Conservation (phyloP, 805 yeast genomes). For the Nematodospora valgi region DNA sequence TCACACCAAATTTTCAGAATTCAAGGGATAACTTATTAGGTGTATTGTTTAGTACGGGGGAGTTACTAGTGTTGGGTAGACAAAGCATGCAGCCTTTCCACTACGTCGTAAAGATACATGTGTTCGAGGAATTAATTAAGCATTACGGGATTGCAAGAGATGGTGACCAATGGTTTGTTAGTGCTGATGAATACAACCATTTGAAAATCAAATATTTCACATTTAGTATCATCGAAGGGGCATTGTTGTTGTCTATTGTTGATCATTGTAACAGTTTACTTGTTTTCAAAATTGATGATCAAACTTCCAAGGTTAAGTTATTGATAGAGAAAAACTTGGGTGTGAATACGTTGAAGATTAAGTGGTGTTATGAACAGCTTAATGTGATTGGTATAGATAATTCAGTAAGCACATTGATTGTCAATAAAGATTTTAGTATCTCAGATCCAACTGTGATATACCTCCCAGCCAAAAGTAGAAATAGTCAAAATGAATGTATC, state of each 20-base stretch:
- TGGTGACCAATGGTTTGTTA: conserved; percentile 18
- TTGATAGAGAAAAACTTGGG: neutral
- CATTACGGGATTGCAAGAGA: conserved; percentile 17
- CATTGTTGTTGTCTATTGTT: conserved; percentile 5
- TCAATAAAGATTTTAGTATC: neutral
- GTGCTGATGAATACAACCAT: conserved; percentile 17
- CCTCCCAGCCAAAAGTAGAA: neutral
- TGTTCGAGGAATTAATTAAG: conserved; percentile 23
- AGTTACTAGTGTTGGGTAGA: conserved; percentile 29
- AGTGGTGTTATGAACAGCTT: conserved; percentile 8
- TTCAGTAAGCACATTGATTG: conserved; percentile 1
- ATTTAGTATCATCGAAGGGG: conserved; percentile 12
- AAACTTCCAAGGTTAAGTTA: neutral
- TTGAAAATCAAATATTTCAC: conserved; percentile 27
- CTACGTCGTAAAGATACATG: conserved; percentile 21
- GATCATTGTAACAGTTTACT: conserved; percentile 8
- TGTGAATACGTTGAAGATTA: conserved; percentile 9
- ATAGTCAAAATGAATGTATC: conserved; percentile 6
- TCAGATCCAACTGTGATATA: neutral
- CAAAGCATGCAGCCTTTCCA: conserved; percentile 19
- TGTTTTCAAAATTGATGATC: conserved; percentile 4
- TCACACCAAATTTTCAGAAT: conserved; percentile 26
- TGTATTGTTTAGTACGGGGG: conserved; percentile 36
- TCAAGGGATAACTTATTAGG: conserved; percentile 29
- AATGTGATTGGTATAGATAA: conserved; percentile 7